A percentile compares a stretch with the other conserved stretches of the same genome.
Conservation (phyloP, 345 rosid genomes). For the Acer campestre region DNA sequence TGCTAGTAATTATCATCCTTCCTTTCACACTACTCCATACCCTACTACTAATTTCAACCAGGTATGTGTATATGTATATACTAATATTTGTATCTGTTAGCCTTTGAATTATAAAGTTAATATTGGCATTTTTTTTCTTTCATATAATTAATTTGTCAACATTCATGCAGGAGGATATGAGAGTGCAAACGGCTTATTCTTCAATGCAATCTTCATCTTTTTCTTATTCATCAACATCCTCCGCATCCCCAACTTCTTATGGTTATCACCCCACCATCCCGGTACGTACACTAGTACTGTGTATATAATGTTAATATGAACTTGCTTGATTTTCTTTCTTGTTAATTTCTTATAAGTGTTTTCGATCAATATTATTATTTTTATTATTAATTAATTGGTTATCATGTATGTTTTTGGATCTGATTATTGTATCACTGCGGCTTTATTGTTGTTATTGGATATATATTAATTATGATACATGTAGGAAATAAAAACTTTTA, state of each 20-base stretch:
- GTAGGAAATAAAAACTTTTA: not conserved
- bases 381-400: constrained; percentile 18
- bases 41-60: constrained; percentile 60
- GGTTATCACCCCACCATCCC: constrained; percentile 57
- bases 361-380: not conserved
- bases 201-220: constrained; percentile 60
- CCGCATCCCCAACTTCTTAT: constrained; percentile 61
- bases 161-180: constrained; percentile 70
- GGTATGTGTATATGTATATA: constrained; percentile 32
- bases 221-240: constrained; percentile 52
- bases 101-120: not conserved
- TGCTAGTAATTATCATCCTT: constrained; percentile 41
- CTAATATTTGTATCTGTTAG: too few species aligned
- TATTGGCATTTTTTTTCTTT: not conserved
- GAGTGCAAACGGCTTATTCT: constrained; percentile 62
- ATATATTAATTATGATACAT: not conserved
- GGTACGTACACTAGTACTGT: constrained; percentile 37
- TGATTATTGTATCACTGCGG: constrained; percentile 22
- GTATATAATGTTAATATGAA: not conserved
- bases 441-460: constrained; percentile 16
- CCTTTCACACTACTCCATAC: constrained; percentile 38
- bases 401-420: constrained; percentile 7
- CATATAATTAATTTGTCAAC: constrained; percentile 11
- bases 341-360: not conserved
- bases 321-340: not conserved